Percentiles rank a stretch among this genome's conserved stretches.
These are phyloP conservation scores for Alternaria panax DNA, from an alignment of 2,329 filamentous ascomycete species.

Conservation along the genomic window DNA sequence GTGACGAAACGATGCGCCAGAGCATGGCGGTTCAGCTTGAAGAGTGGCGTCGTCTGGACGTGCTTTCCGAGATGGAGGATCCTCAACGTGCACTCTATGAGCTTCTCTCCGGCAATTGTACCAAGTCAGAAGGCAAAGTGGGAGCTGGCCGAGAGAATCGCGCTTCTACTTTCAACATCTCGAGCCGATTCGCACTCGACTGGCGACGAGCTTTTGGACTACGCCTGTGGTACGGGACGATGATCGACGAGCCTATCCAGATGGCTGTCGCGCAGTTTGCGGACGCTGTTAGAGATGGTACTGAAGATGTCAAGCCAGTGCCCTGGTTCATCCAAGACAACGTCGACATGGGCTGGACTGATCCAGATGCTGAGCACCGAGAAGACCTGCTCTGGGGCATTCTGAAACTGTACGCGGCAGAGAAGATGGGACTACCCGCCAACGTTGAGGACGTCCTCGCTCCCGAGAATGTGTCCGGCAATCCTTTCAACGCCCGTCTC, in stretches of 20 bases:
- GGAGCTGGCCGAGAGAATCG: slow-evolving; percentile 79
- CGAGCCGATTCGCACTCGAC: slow-evolving; percentile 82
- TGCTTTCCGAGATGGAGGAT: slow-evolving; percentile 86
- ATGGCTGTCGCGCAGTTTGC: slow-evolving; percentile 76
- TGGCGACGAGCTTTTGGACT: slow-evolving; percentile 95
- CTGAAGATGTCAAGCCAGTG: slow-evolving; percentile 73
- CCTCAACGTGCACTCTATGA: slow-evolving; percentile 88
- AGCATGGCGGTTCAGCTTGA: slow-evolving; percentile 82
- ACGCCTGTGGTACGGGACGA: slow-evolving; percentile 85
- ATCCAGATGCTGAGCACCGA: slow-evolving; percentile 63
- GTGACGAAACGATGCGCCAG: slow-evolving; percentile 70
- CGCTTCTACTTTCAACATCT: slow-evolving; percentile 79
- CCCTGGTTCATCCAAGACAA: slow-evolving; percentile 73
- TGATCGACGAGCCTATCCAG: slow-evolving; percentile 72
- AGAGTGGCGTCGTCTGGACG: slow-evolving; percentile 82
- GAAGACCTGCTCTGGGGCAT: slow-evolving; percentile 89
- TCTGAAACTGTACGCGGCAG: slow-evolving; percentile 77
- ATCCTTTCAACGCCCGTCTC: slow-evolving; percentile 76
- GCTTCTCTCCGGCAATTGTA: slow-evolving; percentile 86
- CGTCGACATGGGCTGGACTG: slow-evolving; percentile 66
- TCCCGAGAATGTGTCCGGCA: slow-evolving; percentile 78
- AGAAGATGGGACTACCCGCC: slow-evolving; percentile 54
- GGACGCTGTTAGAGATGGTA: slow-evolving; percentile 73
- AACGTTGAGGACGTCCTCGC: slow-evolving; percentile 73
- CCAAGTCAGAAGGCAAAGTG: slow-evolving; percentile 79